phyloP scores from a whole-genome alignment of 306 rosid species.

The Mimosa bimucronata region DNA sequence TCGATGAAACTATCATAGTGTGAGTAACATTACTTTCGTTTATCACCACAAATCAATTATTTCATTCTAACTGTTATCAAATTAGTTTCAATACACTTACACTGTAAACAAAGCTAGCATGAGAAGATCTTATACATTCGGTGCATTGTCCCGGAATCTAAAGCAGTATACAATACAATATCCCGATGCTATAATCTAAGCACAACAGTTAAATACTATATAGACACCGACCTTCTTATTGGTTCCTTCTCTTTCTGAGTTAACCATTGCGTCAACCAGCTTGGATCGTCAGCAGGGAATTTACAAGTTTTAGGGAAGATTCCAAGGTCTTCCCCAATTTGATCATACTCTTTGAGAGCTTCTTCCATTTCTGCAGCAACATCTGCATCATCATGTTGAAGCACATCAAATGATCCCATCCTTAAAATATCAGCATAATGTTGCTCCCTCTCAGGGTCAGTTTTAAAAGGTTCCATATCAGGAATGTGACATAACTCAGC shows the following conservation, averaged over 20 bases:
- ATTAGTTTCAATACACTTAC: background rate
- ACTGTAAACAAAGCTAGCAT: background rate
- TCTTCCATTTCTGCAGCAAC: slow-evolving; percentile 81
- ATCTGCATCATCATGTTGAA: slow-evolving; percentile 43
- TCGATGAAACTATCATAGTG: background rate
- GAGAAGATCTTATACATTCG: background rate
- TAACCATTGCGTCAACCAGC: slow-evolving; percentile 93
- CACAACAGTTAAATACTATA: background rate
- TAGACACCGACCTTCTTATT: slow-evolving; percentile 7
- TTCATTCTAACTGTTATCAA: background rate
- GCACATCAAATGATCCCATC: slow-evolving; percentile 56
- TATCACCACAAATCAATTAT: background rate
- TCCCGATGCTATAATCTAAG: background rate
- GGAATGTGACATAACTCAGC: slow-evolving; percentile 84
- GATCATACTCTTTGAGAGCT: slow-evolving; percentile 76
- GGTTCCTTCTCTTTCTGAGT: slow-evolving; percentile 75
- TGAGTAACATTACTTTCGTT: background rate
- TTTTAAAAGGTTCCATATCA: slow-evolving; percentile 65
- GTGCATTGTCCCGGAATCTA: no score
- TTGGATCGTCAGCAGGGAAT: slow-evolving; percentile 74
- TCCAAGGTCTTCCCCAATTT: slow-evolving; percentile 84
- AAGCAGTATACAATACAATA: background rate
- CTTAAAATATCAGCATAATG: slow-evolving; percentile 70
- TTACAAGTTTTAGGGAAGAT: slow-evolving; percentile 71
- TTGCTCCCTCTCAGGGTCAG: slow-evolving; percentile 69